These are phyloP conservation scores for Candida insectorum DNA, from an alignment of 805 yeast genomes.

Conservation along the genomic window DNA sequence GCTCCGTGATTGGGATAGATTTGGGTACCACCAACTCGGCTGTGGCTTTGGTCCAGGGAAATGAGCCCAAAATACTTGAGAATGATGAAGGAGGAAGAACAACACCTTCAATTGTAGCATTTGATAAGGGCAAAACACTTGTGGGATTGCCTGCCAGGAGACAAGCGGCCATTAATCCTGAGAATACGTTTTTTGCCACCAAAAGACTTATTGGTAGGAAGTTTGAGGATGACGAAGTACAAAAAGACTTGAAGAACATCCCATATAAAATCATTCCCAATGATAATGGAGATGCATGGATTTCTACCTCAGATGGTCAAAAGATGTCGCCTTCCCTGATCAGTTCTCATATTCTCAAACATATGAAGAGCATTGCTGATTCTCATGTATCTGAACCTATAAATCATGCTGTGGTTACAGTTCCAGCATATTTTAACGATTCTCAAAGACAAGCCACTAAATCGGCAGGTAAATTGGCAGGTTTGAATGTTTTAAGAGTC, in stretches of 20 bases:
- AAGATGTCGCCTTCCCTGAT: constrained; percentile 66
- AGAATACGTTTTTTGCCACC: constrained; percentile 77
- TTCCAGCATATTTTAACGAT: constrained; percentile 82
- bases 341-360: constrained; percentile 59
- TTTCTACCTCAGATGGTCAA: constrained; percentile 45
- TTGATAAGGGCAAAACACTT: constrained; percentile 45
- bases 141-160: constrained; percentile 72
- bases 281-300: constrained; percentile 68
- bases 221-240: constrained; percentile 66
- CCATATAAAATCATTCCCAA: constrained; percentile 63
- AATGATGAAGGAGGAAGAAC: constrained; percentile 78
- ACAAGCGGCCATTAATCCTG: constrained; percentile 73
- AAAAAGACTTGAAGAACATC: constrained; percentile 57
- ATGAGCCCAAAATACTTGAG: constrained; percentile 63
- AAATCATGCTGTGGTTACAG: constrained; percentile 76
- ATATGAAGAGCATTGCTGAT: constrained; percentile 67
- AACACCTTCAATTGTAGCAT: constrained; percentile 77
- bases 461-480: constrained; percentile 72
- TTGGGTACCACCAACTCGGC: constrained; percentile 87
- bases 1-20: constrained; percentile 65
- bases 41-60: constrained; percentile 69
- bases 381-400: constrained; percentile 44
- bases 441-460: constrained; percentile 81
- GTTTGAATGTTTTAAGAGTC: constrained; percentile 70
- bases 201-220: constrained; percentile 77